Percentiles rank a stretch among this genome's conserved stretches.
Evolutionary conservation across 352 stramenopile genomes (phyloP).

Genomic region (Phytophthora syringae): DNA sequence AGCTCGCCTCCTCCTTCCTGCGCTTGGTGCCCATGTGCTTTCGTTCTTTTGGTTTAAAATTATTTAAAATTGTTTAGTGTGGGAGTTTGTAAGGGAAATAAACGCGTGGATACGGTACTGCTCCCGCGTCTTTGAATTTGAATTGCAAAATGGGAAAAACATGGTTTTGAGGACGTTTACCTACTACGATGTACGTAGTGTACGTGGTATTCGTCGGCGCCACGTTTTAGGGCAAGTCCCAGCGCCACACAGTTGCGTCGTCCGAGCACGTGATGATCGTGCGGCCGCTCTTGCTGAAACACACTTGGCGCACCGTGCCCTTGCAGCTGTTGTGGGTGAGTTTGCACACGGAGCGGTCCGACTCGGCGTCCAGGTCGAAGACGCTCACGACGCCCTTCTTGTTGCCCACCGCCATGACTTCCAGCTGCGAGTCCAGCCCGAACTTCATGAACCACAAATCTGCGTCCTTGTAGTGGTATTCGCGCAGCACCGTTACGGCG

Average conservation of each 20-base stretch:
- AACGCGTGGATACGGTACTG: conserved; percentile 12
- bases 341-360: conserved; percentile 73
- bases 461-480: conserved; percentile 86
- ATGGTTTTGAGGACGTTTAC: too few relatives aligned
- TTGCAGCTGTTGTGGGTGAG: conserved; percentile 79
- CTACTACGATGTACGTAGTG: too few relatives aligned
- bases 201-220: too few relatives aligned
- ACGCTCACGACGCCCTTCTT: conserved; percentile 84
- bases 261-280: conserved; percentile 81
- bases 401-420: conserved; percentile 83
- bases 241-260: conserved; percentile 79
- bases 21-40: conserved; percentile 42
- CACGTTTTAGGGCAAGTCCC: conserved; percentile 52
- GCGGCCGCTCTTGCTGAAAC: conserved; percentile 73
- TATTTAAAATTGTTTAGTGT: too few relatives aligned
- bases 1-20: conserved; percentile 37
- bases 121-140: conserved; percentile 12
- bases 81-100: conserved; percentile 19
- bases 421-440: conserved; percentile 72
- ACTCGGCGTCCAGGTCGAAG: conserved; percentile 79
- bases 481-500: conserved; percentile 77
- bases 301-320: conserved; percentile 80
- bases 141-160: neutral
- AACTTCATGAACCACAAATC: conserved; percentile 92
- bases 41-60: conserved; percentile 27